These are phyloP conservation scores for Annulohypoxylon maeteangense DNA, from an alignment of 495 filamentous ascomycete genomes.

Conservation along the genomic window DNA sequence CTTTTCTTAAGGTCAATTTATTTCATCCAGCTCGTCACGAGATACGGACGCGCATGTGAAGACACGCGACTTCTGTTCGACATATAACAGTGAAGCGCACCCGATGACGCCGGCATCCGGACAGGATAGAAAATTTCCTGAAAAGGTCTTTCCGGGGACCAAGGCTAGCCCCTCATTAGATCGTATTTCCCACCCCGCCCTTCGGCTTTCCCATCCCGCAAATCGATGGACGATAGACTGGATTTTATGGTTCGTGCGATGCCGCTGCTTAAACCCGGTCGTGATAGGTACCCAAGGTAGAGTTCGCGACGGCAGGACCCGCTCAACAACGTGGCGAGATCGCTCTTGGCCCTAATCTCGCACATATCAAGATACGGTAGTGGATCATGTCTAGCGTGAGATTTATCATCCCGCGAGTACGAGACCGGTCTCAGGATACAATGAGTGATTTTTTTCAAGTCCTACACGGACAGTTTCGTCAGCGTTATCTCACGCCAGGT, in stretches of 20 bases:
- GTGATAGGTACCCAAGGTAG: conserved; percentile 10
- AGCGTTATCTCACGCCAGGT: not conserved
- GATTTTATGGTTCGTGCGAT: conserved; percentile 14
- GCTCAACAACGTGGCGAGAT: conserved; percentile 26
- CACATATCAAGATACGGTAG: conserved; percentile 11
- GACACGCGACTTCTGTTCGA: conserved; percentile 25
- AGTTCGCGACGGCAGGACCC: conserved; percentile 23
- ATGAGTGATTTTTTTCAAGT: not conserved
- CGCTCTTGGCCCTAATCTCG: conserved; percentile 16
- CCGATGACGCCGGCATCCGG: not conserved
- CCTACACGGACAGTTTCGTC: not conserved
- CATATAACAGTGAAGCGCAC: not conserved
- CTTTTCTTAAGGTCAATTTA: conserved; percentile 11
- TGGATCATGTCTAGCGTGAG: conserved; percentile 10
- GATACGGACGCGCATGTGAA: conserved; percentile 25
- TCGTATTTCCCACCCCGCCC: conserved; percentile 18
- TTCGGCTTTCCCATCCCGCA: conserved; percentile 40
- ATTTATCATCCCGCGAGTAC: conserved; percentile 1
- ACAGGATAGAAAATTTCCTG: conserved; percentile 20
- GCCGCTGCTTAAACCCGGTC: conserved; percentile 10
- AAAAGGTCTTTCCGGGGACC: conserved; percentile 28
- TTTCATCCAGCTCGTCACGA: conserved; percentile 9
- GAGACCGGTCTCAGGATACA: not conserved
- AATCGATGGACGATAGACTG: conserved; percentile 8
- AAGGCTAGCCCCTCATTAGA: conserved; percentile 32